Percentiles rank a stretch among this genome's conserved stretches.
phyloP scores from a whole-genome alignment of 306 rosid genomes.

The Hippophae tibetana region DNA sequence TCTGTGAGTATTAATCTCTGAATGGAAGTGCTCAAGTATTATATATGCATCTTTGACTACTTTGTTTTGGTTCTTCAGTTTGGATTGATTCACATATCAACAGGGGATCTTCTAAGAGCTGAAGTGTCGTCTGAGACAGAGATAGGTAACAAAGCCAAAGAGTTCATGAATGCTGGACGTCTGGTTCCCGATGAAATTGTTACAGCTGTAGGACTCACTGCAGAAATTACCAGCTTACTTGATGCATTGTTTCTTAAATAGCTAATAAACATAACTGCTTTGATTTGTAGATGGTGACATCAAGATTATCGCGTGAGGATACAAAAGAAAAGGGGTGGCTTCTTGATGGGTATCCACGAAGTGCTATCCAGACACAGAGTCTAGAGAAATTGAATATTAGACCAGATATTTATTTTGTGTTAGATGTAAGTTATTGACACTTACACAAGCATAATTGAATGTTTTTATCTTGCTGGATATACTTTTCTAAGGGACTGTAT shows the following conservation, averaged over 20 bases:
- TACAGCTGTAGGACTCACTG: slow-evolving; percentile 45
- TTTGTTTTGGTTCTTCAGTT: slow-evolving; percentile 44
- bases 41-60: slow-evolving; percentile 6
- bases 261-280: slow-evolving; percentile 9
- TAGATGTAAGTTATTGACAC: slow-evolving; percentile 56
- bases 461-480: neutral
- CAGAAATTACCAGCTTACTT: slow-evolving; percentile 10
- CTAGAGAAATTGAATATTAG: slow-evolving; percentile 61
- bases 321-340: slow-evolving; percentile 86
- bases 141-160: slow-evolving; percentile 83
- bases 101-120: slow-evolving; percentile 85
- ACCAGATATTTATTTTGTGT: slow-evolving; percentile 63
- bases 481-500: too few relatives aligned
- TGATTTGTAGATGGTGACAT: slow-evolving; percentile 64
- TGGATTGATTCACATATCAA: slow-evolving; percentile 90
- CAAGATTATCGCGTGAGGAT: slow-evolving; percentile 56
- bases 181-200: slow-evolving; percentile 95
- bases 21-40: neutral
- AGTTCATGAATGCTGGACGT: slow-evolving; percentile 74
- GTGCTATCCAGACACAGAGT: slow-evolving; percentile 60
- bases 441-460: neutral
- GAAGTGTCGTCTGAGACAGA: slow-evolving; percentile 83
- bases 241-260: slow-evolving; percentile 8
- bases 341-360: slow-evolving; percentile 93
- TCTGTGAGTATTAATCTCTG: neutral